Percentiles rank a stretch among this genome's conserved stretches.
Conservation (phyloP, 2,329 filamentous ascomycete species). For the Proliferodiscus dingleyae region DNA sequence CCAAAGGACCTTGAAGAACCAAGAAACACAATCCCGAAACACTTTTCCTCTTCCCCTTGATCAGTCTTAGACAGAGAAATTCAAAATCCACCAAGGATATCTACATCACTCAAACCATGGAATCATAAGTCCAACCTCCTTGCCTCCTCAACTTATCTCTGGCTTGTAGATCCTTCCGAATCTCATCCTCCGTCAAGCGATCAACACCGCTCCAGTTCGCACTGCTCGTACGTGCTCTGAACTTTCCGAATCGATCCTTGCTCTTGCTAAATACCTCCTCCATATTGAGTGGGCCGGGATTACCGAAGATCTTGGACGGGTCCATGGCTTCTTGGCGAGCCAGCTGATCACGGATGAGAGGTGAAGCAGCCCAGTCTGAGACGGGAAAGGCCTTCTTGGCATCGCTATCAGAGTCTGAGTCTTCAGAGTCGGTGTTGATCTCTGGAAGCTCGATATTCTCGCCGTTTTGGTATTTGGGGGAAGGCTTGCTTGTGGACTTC, state of each 20-base stretch:
- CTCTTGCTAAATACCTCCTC: conserved; percentile 93
- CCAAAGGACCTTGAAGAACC: not conserved
- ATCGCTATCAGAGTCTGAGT: conserved; percentile 66
- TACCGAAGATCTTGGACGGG: conserved; percentile 80
- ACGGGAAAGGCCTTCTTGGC: conserved; percentile 54
- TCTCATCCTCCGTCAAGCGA: conserved; percentile 79
- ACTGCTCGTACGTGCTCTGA: conserved; percentile 85
- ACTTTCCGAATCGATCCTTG: conserved; percentile 79
- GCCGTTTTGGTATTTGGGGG: conserved; percentile 81
- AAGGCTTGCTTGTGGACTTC: conserved; percentile 62
- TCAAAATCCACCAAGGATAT: no score
- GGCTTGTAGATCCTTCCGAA: conserved; percentile 71
- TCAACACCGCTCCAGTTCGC: conserved; percentile 90
- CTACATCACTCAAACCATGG: conserved; percentile 30
- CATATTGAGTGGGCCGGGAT: conserved; percentile 83
- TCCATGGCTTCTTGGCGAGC: conserved; percentile 81
- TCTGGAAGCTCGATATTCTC: conserved; percentile 91
- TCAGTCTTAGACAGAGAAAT: no score
- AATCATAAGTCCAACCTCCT: conserved; percentile 73
- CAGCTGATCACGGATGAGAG: conserved; percentile 71
- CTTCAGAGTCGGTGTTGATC: conserved; percentile 91
- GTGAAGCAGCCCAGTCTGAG: conserved; percentile 84
- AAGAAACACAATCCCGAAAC: not conserved
- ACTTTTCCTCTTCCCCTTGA: no score
- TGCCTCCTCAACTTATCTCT: conserved; percentile 75